These are phyloP conservation scores for Mikania micrantha DNA, from an alignment of 129 eudicot species.

Conservation along the genomic window DNA sequence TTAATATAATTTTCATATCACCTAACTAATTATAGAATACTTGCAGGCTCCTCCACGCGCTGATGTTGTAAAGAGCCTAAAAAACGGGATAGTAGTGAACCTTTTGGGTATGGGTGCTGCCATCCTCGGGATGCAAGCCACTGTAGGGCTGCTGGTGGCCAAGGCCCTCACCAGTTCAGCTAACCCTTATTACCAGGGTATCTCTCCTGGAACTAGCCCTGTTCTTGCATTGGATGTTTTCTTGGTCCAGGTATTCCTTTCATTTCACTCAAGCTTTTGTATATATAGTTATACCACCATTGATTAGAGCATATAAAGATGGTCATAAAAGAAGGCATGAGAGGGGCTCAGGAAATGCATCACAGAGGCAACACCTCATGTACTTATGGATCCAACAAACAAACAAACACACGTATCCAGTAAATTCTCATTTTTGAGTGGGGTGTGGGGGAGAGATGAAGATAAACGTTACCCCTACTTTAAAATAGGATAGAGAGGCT, in stretches of 20 bases:
- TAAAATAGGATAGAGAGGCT: too few relatives aligned
- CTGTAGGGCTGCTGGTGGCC: slow-evolving; percentile 78
- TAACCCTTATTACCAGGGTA: slow-evolving; percentile 65
- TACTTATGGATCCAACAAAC: too few relatives aligned
- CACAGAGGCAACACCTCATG: too few relatives aligned
- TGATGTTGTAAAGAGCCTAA: slow-evolving; percentile 70
- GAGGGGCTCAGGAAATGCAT: too few relatives aligned
- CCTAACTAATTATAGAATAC: neutral
- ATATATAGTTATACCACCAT: neutral
- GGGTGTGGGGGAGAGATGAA: too few relatives aligned
- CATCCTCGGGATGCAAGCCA: slow-evolving; percentile 85
- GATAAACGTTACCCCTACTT: too few relatives aligned
- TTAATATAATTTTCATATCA: neutral
- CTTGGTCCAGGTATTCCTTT: slow-evolving; percentile 68
- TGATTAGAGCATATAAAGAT: neutral
- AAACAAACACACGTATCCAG: too few relatives aligned
- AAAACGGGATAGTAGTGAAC: slow-evolving; percentile 62
- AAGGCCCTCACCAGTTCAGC: slow-evolving; percentile 81
- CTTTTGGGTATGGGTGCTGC: slow-evolving; percentile 93
- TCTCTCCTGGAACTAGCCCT: slow-evolving; percentile 48
- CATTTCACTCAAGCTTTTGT: neutral
- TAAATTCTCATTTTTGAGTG: too few relatives aligned
- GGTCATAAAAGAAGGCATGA: too few relatives aligned
- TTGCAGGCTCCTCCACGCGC: slow-evolving; percentile 94
- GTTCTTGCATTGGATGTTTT: slow-evolving; percentile 89